These are phyloP conservation scores for Guadua angustifolia DNA, from an alignment of 176 grass and related monocot species.

Conservation along the genomic window DNA sequence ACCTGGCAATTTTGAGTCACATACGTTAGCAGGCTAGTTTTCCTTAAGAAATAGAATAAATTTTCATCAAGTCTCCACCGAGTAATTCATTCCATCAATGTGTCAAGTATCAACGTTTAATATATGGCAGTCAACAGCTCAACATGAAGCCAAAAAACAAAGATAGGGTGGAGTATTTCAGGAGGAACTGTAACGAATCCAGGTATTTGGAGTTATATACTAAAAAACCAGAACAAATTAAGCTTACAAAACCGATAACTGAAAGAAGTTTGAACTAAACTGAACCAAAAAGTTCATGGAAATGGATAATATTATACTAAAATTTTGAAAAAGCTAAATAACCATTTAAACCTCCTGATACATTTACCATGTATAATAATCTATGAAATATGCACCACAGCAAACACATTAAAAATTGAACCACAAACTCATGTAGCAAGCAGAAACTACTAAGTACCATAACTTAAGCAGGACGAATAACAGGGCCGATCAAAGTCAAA, in stretches of 20 bases:
- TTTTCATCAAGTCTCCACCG: not conserved
- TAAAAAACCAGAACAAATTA: slow-evolving; percentile 1
- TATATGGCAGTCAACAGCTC: not conserved
- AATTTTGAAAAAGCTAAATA: not conserved
- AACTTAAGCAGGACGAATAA: not conserved
- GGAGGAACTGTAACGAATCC: too few relatives aligned
- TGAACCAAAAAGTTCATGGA: slow-evolving; percentile 21
- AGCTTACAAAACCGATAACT: not conserved
- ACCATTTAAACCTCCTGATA: not conserved
- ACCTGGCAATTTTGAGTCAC: slow-evolving; percentile 52
- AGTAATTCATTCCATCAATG: slow-evolving; percentile 2
- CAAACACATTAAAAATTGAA: not conserved
- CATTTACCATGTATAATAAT: not conserved
- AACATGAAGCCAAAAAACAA: not conserved
- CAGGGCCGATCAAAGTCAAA: not conserved
- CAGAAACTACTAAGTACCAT: not conserved
- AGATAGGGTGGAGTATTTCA: not conserved
- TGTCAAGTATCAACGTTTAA: not conserved
- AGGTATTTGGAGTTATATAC: not conserved
- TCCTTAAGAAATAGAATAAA: not conserved
- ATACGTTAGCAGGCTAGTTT: slow-evolving; percentile 37
- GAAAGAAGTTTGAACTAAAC: slow-evolving; percentile 24
- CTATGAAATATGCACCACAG: not conserved
- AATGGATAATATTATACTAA: not conserved
- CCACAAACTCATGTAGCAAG: not conserved